phyloP scores from a whole-genome alignment of 2,329 filamentous ascomycete genomes.

The Fusarium vanettenii region DNA sequence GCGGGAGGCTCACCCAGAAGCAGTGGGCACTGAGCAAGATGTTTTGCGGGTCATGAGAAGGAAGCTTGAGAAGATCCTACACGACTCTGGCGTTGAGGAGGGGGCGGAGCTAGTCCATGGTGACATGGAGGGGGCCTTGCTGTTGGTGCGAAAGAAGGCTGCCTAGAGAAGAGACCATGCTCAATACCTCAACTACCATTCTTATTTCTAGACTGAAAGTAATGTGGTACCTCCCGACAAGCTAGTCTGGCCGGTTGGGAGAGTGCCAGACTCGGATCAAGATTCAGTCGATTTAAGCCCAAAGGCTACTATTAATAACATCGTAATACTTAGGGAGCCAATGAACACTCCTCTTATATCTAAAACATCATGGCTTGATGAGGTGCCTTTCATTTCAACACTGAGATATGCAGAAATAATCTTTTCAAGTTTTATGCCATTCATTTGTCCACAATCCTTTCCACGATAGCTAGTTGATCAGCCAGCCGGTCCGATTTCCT shows the following conservation, averaged over 20 bases:
- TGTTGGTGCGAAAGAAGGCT: conserved; percentile 46
- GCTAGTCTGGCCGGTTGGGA: background rate
- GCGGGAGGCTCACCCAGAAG: conserved; percentile 57
- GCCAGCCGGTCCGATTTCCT: background rate
- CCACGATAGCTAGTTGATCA: background rate
- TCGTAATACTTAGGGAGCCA: background rate
- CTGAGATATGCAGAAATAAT: background rate
- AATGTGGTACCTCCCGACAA: background rate
- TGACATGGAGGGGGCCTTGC: conserved; percentile 37
- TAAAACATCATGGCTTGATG: background rate
- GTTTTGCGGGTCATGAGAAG: conserved; percentile 46
- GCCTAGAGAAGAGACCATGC: background rate
- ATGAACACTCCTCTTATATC: background rate
- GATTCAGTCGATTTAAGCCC: background rate
- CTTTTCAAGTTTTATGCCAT: background rate
- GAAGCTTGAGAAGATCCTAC: conserved; percentile 43
- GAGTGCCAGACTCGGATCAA: background rate
- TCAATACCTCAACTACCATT: background rate
- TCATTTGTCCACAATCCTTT: background rate
- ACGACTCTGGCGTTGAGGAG: conserved; percentile 49
- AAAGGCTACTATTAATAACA: background rate
- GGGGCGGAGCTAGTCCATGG: conserved; percentile 47
- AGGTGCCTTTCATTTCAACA: background rate
- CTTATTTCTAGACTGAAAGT: background rate
- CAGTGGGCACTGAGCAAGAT: conserved; percentile 54